phyloP scores from a whole-genome alignment of 495 filamentous ascomycete genomes.

The Choiromyces venosus region DNA sequence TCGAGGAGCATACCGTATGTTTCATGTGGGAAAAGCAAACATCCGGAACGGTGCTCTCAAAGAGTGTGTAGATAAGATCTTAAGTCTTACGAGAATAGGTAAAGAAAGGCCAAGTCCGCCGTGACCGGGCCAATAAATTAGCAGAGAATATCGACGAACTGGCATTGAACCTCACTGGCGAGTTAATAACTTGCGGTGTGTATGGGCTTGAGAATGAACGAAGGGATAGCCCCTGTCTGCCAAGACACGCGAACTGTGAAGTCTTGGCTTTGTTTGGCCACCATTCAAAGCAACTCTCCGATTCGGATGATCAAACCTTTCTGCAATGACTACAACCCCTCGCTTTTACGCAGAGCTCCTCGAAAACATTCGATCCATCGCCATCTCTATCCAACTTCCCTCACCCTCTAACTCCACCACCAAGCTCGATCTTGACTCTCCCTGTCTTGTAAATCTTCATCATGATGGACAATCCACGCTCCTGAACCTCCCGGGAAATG shows the following conservation, averaged over 20 bases:
- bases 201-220: too few species aligned
- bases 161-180: too few species aligned
- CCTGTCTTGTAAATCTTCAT: constrained; percentile 49
- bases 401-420: constrained; percentile 48
- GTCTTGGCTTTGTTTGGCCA: not conserved
- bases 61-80: too few species aligned
- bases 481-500: constrained; percentile 62
- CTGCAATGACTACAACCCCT: constrained; percentile 33
- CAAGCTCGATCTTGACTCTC: constrained; percentile 49
- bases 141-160: too few species aligned
- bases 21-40: not conserved
- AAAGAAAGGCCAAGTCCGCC: too few species aligned
- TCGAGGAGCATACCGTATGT: not conserved
- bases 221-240: not conserved
- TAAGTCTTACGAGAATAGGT: too few species aligned
- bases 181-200: too few species aligned
- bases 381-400: constrained; percentile 62
- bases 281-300: not conserved
- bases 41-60: not conserved
- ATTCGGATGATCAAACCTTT: not conserved
- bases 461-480: constrained; percentile 54
- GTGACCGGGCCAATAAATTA: too few species aligned
- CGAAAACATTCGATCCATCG: constrained; percentile 77
- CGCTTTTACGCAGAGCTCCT: constrained; percentile 81
- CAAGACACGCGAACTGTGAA: not conserved